These are phyloP conservation scores for Globisporangium camurandrum DNA, from an alignment of 352 stramenopile species.

Conservation along the genomic window DNA sequence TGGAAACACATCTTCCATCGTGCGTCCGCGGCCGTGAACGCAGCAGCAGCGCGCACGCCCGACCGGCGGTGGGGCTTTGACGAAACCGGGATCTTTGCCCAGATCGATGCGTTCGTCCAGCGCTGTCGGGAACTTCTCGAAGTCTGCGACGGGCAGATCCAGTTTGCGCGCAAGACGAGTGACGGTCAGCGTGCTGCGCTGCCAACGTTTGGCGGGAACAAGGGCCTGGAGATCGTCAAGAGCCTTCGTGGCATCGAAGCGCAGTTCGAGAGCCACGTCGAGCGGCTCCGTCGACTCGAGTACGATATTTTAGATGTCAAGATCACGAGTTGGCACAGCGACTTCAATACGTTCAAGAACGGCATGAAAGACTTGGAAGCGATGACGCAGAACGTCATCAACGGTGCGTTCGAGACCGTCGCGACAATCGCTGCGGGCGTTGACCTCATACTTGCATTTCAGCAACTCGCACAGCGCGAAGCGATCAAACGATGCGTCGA, in stretches of 20 bases:
- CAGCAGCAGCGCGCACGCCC: constrained; percentile 23
- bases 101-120: constrained; percentile 95
- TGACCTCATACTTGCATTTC: constrained; percentile 91
- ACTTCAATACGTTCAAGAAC: constrained; percentile 95
- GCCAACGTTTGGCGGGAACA: constrained; percentile 89
- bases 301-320: constrained; percentile 95
- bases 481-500: constrained; percentile 92
- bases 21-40: constrained; percentile 54
- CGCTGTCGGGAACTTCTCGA: constrained; percentile 92
- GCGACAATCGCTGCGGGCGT: constrained; percentile 85
- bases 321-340: constrained; percentile 91
- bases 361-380: constrained; percentile 94
- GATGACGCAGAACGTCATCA: constrained; percentile 95
- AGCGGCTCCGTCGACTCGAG: constrained; percentile 84
- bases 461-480: constrained; percentile 88
- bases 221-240: constrained; percentile 89
- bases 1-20: constrained; percentile 90
- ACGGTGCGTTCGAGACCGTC: constrained; percentile 90
- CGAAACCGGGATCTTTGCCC: constrained; percentile 92
- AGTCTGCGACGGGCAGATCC: constrained; percentile 93
- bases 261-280: constrained; percentile 89
- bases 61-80: constrained; percentile 89
- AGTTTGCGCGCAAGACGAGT: constrained; percentile 89
- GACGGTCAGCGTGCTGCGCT: constrained; percentile 52
- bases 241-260: constrained; percentile 89